A percentile compares a stretch with the other conserved stretches of the same genome.
Evolutionary conservation across 2,329 filamentous ascomycete species (phyloP).

Genomic region (Volutella citrinella): DNA sequence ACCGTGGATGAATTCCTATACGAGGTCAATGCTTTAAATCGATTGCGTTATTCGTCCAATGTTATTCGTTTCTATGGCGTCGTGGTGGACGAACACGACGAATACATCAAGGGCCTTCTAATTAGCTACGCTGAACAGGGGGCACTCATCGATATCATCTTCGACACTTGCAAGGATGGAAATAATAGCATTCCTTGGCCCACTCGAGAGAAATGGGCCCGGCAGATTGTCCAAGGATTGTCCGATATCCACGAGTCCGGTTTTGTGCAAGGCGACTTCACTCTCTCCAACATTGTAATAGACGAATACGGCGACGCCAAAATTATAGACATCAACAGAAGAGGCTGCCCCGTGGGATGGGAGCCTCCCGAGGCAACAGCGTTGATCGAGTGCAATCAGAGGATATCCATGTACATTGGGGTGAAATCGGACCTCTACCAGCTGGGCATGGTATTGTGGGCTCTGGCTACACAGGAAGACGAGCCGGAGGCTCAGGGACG

Average conservation of each 20-base stretch:
- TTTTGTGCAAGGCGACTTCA: constrained; percentile 97
- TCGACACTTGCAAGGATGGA: constrained; percentile 65
- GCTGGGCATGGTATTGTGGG: constrained; percentile 96
- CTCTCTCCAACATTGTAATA: constrained; percentile 94
- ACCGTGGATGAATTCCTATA: constrained; percentile 96
- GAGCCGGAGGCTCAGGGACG: constrained; percentile 80
- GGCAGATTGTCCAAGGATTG: constrained; percentile 84
- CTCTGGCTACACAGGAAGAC: constrained; percentile 80
- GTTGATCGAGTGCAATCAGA: constrained; percentile 82
- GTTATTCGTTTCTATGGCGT: constrained; percentile 87
- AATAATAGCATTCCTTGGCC: constrained; percentile 61
- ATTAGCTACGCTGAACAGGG: constrained; percentile 86
- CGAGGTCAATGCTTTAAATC: constrained; percentile 91
- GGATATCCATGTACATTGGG: constrained; percentile 95
- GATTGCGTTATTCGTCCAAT: constrained; percentile 66
- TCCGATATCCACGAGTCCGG: constrained; percentile 93
- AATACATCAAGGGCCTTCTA: constrained; percentile 80
- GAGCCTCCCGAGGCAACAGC: constrained; percentile 88
- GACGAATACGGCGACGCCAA: constrained; percentile 81
- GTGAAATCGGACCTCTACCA: constrained; percentile 97
- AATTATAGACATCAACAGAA: constrained; percentile 96
- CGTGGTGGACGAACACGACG: constrained; percentile 83
- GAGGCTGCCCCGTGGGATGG: constrained; percentile 97
- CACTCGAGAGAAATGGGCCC: constrained; percentile 80
- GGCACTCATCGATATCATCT: constrained; percentile 86